Conservation (phyloP, 2,329 filamentous ascomycete genomes). For the Helotiales sp. region DNA sequence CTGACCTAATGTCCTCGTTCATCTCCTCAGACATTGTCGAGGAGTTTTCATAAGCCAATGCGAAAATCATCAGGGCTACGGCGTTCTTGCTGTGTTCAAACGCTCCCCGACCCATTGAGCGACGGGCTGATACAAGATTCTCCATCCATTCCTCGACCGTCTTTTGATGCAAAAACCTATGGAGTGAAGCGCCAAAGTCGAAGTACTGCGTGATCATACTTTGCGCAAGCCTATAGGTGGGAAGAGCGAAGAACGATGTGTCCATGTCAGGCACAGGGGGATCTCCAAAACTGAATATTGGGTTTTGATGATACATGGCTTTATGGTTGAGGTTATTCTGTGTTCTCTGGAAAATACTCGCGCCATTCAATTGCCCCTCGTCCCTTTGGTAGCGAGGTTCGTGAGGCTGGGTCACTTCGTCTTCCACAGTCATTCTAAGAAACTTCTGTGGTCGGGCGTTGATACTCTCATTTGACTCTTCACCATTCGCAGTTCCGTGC, state of each 20-base stretch:
- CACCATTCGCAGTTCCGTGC: background rate
- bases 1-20: constrained; percentile 19
- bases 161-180: constrained; percentile 60
- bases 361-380: background rate
- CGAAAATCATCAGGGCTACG: constrained; percentile 54
- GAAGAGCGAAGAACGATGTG: constrained; percentile 38
- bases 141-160: constrained; percentile 55
- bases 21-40: constrained; percentile 2
- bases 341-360: constrained; percentile 19
- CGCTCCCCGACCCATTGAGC: constrained; percentile 40
- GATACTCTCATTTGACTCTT: background rate
- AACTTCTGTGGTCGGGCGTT: background rate
- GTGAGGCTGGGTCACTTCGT: background rate
- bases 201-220: constrained; percentile 58
- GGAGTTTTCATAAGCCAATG: constrained; percentile 47
- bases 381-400: background rate
- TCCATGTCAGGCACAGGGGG: constrained; percentile 45
- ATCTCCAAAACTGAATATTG: constrained; percentile 24
- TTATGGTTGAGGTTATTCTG: constrained; percentile 11
- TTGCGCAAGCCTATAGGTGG: constrained; percentile 40
- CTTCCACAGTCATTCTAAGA: background rate
- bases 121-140: constrained; percentile 46
- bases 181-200: constrained; percentile 62
- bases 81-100: constrained; percentile 50
- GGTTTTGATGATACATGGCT: constrained; percentile 15